Percentiles rank a stretch among this genome's conserved stretches.
phyloP scores from a whole-genome alignment of 2,329 filamentous ascomycete genomes.

The Xylaria sp. region DNA sequence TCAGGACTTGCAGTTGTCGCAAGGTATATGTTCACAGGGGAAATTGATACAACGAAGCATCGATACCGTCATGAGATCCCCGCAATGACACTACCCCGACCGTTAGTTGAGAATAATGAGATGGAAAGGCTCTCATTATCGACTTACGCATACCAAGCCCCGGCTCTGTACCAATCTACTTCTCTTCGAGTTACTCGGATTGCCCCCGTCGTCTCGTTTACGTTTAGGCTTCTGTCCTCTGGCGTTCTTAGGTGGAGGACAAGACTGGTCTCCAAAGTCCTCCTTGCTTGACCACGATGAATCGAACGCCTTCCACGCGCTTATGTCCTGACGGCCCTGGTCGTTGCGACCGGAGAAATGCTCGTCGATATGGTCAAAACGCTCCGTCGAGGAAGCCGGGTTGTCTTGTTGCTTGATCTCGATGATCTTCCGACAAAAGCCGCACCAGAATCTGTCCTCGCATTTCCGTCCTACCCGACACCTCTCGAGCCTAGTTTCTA shows the following conservation, averaged over 20 bases:
- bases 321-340: conserved; percentile 50
- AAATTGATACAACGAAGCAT: conserved; percentile 11
- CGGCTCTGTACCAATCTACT: conserved; percentile 9
- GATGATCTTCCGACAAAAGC: conserved; percentile 72
- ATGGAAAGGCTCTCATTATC: neutral
- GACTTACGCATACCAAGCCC: conserved; percentile 24
- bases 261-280: conserved; percentile 31
- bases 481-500: conserved; percentile 54
- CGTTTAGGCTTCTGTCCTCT: conserved; percentile 29
- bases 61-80: conserved; percentile 19
- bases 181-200: conserved; percentile 25
- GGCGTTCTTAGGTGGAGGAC: conserved; percentile 19
- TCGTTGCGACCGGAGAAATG: conserved; percentile 65
- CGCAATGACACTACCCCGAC: conserved; percentile 20
- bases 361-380: conserved; percentile 75
- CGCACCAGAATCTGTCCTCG: conserved; percentile 80
- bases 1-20: conserved; percentile 23
- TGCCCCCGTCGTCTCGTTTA: conserved; percentile 32
- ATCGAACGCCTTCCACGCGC: conserved; percentile 59
- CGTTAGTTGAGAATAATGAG: conserved; percentile 14
- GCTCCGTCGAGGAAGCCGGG: conserved; percentile 64
- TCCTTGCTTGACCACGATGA: conserved; percentile 28
- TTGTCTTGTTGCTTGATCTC: conserved; percentile 54
- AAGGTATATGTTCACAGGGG: conserved; percentile 31
- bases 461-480: conserved; percentile 69